Evolutionary conservation across 2,329 filamentous ascomycete genomes (phyloP).

Genomic region (Laburnicola sp.): DNA sequence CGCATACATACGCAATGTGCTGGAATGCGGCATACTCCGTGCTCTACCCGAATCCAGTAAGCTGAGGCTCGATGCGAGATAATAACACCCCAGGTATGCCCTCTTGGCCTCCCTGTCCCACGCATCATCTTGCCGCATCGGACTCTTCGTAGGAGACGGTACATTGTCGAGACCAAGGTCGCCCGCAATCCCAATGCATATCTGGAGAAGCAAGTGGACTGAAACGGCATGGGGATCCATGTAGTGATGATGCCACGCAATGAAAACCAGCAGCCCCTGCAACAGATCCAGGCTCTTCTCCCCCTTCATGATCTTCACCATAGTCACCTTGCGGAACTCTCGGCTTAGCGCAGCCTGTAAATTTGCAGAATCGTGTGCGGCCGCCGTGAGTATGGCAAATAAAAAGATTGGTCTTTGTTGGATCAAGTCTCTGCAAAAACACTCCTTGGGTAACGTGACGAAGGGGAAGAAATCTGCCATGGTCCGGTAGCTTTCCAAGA

Average conservation of each 20-base stretch:
- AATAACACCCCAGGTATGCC: constrained; percentile 43
- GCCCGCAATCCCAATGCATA: constrained; percentile 37
- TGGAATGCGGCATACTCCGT: constrained; percentile 32
- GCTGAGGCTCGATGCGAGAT: constrained; percentile 33
- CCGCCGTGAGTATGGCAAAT: constrained; percentile 40
- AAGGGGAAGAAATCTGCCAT: constrained; percentile 44
- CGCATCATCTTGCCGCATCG: constrained; percentile 25
- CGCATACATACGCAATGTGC: constrained; percentile 34
- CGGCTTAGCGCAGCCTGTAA: constrained; percentile 37
- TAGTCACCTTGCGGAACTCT: constrained; percentile 43
- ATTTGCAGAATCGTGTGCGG: constrained; percentile 36
- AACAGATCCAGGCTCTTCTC: constrained; percentile 40
- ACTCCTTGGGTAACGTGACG: constrained; percentile 34
- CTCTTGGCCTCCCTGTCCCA: constrained; percentile 38
- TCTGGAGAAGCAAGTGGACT: constrained; percentile 38
- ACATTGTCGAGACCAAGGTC: constrained; percentile 38
- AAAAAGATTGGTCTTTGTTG: constrained; percentile 39
- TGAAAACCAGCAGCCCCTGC: constrained; percentile 39
- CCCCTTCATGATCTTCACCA: constrained; percentile 42
- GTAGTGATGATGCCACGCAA: constrained; percentile 45
- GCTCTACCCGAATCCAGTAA: constrained; percentile 29
- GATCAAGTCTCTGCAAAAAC: constrained; percentile 31
- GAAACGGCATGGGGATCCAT: constrained; percentile 42
- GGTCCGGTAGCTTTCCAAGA: constrained; percentile 35
- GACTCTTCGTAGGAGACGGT: constrained; percentile 21